Evolutionary conservation across 1,284 basidiomycete genomes (phyloP).

Genomic region (Polyporus tsugae): DNA sequence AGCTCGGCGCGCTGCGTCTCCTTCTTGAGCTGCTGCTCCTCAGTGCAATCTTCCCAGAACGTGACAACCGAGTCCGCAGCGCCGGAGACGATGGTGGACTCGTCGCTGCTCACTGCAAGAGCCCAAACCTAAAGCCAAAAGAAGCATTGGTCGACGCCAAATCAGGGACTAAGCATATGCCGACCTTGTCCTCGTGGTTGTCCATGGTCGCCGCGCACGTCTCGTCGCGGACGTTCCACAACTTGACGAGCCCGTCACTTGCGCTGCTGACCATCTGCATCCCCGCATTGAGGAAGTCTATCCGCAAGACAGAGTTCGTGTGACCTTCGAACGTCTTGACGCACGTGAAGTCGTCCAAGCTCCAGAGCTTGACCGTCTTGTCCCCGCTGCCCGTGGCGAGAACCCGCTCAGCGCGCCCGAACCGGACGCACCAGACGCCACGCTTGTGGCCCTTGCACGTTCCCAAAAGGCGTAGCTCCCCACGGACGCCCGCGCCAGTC

Average conservation of each 20-base stretch:
- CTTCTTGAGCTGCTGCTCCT: slow-evolving; percentile 78
- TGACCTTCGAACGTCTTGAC: slow-evolving; percentile 97
- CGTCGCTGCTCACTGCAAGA: slow-evolving; percentile 81
- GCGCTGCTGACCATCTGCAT: slow-evolving; percentile 90
- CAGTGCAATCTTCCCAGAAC: slow-evolving; percentile 94
- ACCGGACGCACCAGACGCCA: slow-evolving; percentile 95
- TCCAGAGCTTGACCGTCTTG: slow-evolving; percentile 95
- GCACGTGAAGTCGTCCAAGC: slow-evolving; percentile 89
- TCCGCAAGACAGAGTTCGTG: slow-evolving; percentile 94
- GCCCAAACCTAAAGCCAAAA: slow-evolving; percentile 83
- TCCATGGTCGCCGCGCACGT: slow-evolving; percentile 91
- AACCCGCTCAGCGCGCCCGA: slow-evolving; percentile 84
- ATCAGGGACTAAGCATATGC: slow-evolving; percentile 30
- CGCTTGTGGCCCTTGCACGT: slow-evolving; percentile 96
- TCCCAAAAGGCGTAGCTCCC: slow-evolving; percentile 82
- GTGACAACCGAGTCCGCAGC: slow-evolving; percentile 95
- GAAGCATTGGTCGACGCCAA: not conserved
- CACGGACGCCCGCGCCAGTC: slow-evolving; percentile 56
- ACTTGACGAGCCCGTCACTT: slow-evolving; percentile 94
- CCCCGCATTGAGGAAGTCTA: slow-evolving; percentile 88
- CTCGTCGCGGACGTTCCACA: slow-evolving; percentile 95
- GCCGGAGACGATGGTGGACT: slow-evolving; percentile 86
- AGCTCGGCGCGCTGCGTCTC: slow-evolving; percentile 74
- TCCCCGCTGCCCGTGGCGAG: slow-evolving; percentile 96
- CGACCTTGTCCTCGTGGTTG: slow-evolving; percentile 93